Base-by-base conservation (phyloP, 169 alveolate species). In the Plasmodium inui region DNA sequence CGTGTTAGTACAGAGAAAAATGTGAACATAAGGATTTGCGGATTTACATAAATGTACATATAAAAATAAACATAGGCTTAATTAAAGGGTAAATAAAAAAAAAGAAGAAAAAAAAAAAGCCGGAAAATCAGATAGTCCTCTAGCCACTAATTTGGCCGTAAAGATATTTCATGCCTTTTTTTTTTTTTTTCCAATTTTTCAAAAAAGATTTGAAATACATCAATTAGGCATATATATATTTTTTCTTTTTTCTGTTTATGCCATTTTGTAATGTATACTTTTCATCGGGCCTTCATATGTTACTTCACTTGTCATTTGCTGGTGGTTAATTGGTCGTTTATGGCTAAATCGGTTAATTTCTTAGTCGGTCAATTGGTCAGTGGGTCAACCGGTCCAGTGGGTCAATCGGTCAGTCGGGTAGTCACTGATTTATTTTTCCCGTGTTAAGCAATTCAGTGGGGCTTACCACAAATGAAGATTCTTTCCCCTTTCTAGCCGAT, bases 41-140 rank as follows among this genome's bases (percentile, higher is more conserved):
- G 55, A 44, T 44, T 44, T 61, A 34, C 37, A 26, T 67, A 67
- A 67, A 67, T 67, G 76, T 67, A 28, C 1, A 28, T 67, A 67
- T 22, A 67, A 67, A 67, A 22, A 67, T 67, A 67, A 67, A n/a
- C 37, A 67, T 67, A 67, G 19, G 37, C 32, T 67, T 67, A 67
- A 67, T 67, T 67, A 67, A 67, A 67, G 17, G 37, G 76, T 67
- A 67, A 67, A 67, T 50, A 78, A 78, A 37, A 39, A 39, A 80
- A 44, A 80, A 46, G 46, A 80, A 39, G 46, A 80, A 80, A 80
- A 80, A 80, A 41, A 41, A 80, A 80, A 41, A 46, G 39, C 71
- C 19, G 86, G 37, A 80, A 46, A 80, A 80, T 67, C 76, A 80
- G 34, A 26, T 41, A 80, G 17, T 67, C n/a, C 37, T 28, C 22